phyloP scores from a whole-genome alignment of 208 protist species.

The Leishmania arabica region DNA sequence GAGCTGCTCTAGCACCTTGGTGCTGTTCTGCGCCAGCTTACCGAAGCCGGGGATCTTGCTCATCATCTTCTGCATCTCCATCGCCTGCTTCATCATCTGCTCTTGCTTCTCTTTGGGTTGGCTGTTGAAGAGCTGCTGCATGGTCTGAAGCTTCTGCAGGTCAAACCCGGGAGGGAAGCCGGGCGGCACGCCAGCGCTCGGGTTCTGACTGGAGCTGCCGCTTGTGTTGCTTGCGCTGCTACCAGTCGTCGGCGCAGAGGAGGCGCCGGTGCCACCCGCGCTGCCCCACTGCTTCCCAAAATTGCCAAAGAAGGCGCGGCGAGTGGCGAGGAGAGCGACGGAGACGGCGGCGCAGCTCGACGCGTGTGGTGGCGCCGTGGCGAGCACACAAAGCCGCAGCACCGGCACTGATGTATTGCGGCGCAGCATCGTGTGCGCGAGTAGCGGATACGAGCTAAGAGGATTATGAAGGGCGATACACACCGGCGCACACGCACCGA shows the following conservation, averaged over 20 bases:
- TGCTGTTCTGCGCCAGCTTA: slow-evolving; percentile 72
- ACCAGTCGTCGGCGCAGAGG: neutral
- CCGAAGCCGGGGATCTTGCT: slow-evolving; percentile 73
- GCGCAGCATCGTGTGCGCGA: slow-evolving; percentile 15
- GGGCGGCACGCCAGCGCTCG: neutral
- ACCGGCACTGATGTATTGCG: slow-evolving; percentile 11
- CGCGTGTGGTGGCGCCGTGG: neutral
- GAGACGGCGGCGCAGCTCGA: neutral
- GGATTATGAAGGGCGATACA: neutral
- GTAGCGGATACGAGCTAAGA: too few species aligned
- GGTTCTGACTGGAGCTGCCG: neutral
- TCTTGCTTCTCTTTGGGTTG: slow-evolving; percentile 79
- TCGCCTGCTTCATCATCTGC: slow-evolving; percentile 83
- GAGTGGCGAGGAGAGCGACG: slow-evolving; percentile 4
- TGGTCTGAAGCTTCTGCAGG: slow-evolving; percentile 56
- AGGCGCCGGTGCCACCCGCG: neutral
- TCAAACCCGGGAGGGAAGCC: slow-evolving; percentile 63
- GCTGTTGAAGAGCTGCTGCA: slow-evolving; percentile 79
- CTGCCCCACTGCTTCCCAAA: slow-evolving; percentile 20
- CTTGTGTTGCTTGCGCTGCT: slow-evolving; percentile 8
- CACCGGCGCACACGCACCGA: neutral
- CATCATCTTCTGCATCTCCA: slow-evolving; percentile 84
- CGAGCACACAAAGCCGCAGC: slow-evolving; percentile 23
- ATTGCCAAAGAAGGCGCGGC: slow-evolving; percentile 23
- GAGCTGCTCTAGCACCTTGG: slow-evolving; percentile 70